Evolutionary conservation across 2,329 filamentous ascomycete genomes (phyloP).

Genomic region (Lomentospora prolificans): DNA sequence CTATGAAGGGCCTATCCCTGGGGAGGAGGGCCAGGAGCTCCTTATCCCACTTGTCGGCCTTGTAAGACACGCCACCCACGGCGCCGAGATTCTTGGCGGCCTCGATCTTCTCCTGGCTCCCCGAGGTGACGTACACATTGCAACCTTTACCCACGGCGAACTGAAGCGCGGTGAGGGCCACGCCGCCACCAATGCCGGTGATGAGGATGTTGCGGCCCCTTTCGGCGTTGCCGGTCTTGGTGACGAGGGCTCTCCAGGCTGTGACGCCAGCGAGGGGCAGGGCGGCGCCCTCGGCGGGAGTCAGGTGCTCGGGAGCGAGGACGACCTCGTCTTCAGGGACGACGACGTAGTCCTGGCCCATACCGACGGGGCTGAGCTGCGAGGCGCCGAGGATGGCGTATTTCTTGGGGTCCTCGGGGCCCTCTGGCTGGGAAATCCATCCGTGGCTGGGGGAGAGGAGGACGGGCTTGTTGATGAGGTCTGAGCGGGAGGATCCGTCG

Average conservation of each 20-base stretch:
- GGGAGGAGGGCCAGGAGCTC: constrained; percentile 56
- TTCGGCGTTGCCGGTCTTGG: constrained; percentile 58
- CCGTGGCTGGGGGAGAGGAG: constrained; percentile 69
- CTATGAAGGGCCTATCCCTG: constrained; percentile 56
- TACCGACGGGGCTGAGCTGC: constrained; percentile 54
- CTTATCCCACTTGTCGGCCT: constrained; percentile 71
- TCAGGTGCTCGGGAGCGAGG: constrained; percentile 62
- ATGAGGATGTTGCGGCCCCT: constrained; percentile 67
- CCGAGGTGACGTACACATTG: constrained; percentile 73
- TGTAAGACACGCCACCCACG: constrained; percentile 73
- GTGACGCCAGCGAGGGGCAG: constrained; percentile 79
- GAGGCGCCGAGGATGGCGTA: constrained; percentile 65
- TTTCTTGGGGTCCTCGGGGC: constrained; percentile 53
- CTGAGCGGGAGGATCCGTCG: constrained; percentile 25
- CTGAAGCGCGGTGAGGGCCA: constrained; percentile 71
- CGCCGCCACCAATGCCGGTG: constrained; percentile 88
- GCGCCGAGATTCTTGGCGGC: constrained; percentile 66
- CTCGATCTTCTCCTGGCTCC: constrained; percentile 64
- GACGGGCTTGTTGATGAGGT: constrained; percentile 55
- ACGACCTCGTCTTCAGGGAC: constrained; percentile 67
- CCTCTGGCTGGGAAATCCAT: constrained; percentile 63
- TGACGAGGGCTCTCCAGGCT: constrained; percentile 76
- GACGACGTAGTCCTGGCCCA: constrained; percentile 62
- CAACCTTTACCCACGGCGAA: constrained; percentile 68
- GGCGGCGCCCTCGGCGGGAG: constrained; percentile 66